Conservation (phyloP, 2,329 filamentous ascomycete genomes). For the Phialophora chinensis region DNA sequence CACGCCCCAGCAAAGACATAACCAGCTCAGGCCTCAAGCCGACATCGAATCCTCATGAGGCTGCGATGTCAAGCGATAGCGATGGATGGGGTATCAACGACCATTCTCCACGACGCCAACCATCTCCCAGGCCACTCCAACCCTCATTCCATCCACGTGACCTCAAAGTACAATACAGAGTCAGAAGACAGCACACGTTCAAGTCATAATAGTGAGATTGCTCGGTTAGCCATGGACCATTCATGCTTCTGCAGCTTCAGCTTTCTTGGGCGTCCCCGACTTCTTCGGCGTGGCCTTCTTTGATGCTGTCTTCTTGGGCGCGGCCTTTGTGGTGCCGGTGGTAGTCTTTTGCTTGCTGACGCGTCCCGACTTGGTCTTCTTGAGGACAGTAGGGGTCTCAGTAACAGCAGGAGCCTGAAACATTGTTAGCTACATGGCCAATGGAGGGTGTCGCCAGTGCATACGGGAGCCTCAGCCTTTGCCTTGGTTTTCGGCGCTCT, state of each 20-base stretch:
- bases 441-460: conserved; percentile 1
- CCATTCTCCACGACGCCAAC: conserved; percentile 20
- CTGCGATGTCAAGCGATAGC: neutral
- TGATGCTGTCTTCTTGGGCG: conserved; percentile 52
- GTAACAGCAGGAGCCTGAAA: conserved; percentile 68
- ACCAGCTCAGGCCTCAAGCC: neutral
- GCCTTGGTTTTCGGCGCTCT: conserved; percentile 42
- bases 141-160: conserved; percentile 27
- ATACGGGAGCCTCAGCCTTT: conserved; percentile 42
- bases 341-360: conserved; percentile 70
- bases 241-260: conserved; percentile 40
- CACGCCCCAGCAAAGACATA: conserved; percentile 2
- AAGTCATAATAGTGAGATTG: conserved; percentile 35
- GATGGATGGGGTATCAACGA: conserved; percentile 20
- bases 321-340: conserved; percentile 56
- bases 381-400: conserved; percentile 72
- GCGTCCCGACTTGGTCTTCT: conserved; percentile 85
- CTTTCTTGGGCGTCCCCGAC: conserved; percentile 51
- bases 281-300: conserved; percentile 56
- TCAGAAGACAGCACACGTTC: conserved; percentile 35
- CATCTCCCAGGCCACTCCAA: conserved; percentile 6
- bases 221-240: conserved; percentile 9
- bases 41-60: conserved; percentile 4
- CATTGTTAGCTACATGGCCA: conserved; percentile 36
- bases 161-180: conserved; percentile 29